Conservation (phyloP, 2,329 filamentous ascomycete species). For the Aspergillus sp. region DNA sequence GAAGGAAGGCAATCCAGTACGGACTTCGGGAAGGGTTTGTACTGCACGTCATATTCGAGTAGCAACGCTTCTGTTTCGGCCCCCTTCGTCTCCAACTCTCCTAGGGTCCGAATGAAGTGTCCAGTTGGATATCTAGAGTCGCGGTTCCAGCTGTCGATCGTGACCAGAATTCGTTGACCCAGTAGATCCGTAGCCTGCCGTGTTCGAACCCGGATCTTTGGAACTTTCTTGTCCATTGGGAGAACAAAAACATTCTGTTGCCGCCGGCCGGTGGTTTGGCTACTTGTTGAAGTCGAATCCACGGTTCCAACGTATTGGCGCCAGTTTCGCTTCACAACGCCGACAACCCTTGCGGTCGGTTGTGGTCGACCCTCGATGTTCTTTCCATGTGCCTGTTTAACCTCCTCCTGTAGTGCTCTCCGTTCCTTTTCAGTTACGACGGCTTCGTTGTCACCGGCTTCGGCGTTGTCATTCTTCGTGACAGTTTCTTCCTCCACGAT, state of each 20-base stretch:
- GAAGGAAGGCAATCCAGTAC: slow-evolving; percentile 89
- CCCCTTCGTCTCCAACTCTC: slow-evolving; percentile 93
- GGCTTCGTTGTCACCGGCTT: slow-evolving; percentile 70
- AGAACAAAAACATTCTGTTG: slow-evolving; percentile 93
- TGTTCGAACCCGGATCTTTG: slow-evolving; percentile 91
- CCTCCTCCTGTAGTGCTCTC: slow-evolving; percentile 85
- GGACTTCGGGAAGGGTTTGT: slow-evolving; percentile 92
- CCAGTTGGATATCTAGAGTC: slow-evolving; percentile 90
- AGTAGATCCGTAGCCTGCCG: slow-evolving; percentile 84
- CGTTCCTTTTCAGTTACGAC: slow-evolving; percentile 88
- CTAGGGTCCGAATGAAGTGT: slow-evolving; percentile 89
- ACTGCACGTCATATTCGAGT: slow-evolving; percentile 95
- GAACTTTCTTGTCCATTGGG: slow-evolving; percentile 97
- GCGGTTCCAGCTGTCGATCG: slow-evolving; percentile 92
- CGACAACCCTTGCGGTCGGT: slow-evolving; percentile 88
- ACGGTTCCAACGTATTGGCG: slow-evolving; percentile 96
- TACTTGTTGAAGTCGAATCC: slow-evolving; percentile 79
- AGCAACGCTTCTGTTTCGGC: slow-evolving; percentile 94
- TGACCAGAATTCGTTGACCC: slow-evolving; percentile 87
- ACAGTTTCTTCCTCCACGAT: slow-evolving; percentile 92
- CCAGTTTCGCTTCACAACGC: slow-evolving; percentile 94
- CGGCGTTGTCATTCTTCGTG: slow-evolving; percentile 91
- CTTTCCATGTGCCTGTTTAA: slow-evolving; percentile 78
- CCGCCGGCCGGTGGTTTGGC: slow-evolving; percentile 70
- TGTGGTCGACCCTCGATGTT: slow-evolving; percentile 75